Percentiles rank a stretch among this genome's conserved stretches.
These are phyloP conservation scores for Flaveria ramosissima DNA, from an alignment of 129 eudicot genomes.

Conservation along the genomic window DNA sequence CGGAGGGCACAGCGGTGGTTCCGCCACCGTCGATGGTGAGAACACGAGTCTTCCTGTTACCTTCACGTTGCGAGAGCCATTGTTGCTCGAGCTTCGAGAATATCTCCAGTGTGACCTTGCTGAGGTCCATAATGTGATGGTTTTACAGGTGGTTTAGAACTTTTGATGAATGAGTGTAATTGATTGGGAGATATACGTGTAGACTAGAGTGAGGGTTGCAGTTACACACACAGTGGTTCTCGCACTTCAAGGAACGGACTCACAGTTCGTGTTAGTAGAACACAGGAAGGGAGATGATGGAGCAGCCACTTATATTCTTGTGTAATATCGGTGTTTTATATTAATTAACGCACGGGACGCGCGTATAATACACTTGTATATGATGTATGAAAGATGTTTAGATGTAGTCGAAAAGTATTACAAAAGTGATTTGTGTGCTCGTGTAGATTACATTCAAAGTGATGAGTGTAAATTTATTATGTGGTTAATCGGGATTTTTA, in stretches of 20 bases:
- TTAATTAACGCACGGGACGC: too few relatives aligned
- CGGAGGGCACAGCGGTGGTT: conserved; percentile 59
- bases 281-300: conserved; percentile 20
- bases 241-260: conserved; percentile 20
- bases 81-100: conserved; percentile 96
- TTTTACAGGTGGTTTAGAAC: neutral
- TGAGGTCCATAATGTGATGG: conserved; percentile 48
- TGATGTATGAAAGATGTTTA: too few relatives aligned
- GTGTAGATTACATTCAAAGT: too few relatives aligned
- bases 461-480: too few relatives aligned
- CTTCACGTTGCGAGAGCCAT: conserved; percentile 68
- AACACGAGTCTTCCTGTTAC: conserved; percentile 59
- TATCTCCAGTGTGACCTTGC: conserved; percentile 79
- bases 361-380: neutral
- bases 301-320: conserved; percentile 24
- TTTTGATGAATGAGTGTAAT: too few relatives aligned
- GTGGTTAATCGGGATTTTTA: too few relatives aligned
- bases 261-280: conserved; percentile 21
- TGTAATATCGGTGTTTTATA: neutral
- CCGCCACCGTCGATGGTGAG: conserved; percentile 92
- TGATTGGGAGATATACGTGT: conserved; percentile 28
- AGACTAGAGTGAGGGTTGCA: neutral
- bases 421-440: too few relatives aligned
- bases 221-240: conserved; percentile 20
- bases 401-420: too few relatives aligned